These are phyloP conservation scores for Cercis canadensis DNA, from an alignment of 306 rosid species.

Conservation along the genomic window DNA sequence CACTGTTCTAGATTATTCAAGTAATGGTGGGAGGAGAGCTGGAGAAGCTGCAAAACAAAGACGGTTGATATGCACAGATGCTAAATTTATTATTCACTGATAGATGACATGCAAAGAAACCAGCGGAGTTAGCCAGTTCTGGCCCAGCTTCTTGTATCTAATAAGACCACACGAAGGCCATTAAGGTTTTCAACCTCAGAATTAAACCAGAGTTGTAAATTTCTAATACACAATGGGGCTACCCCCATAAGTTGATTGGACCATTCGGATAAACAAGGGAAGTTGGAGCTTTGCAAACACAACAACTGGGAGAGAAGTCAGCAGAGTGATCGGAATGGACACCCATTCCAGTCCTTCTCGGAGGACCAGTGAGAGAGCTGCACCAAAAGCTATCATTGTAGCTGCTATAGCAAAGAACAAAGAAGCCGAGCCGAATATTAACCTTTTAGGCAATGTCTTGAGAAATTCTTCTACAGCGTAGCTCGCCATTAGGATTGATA, in stretches of 20 bases:
- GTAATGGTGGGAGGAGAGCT: no score
- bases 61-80: no score
- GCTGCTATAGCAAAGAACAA: slow-evolving; percentile 28
- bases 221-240: no score
- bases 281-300: background rate
- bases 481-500: slow-evolving; percentile 26
- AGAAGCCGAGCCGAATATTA: slow-evolving; percentile 30
- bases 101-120: no score
- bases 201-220: background rate
- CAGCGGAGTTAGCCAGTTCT: no score
- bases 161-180: no score
- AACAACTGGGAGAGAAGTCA: background rate
- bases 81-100: no score
- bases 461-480: slow-evolving; percentile 40
- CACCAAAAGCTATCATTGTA: slow-evolving; percentile 29
- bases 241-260: background rate
- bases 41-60: no score
- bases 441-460: slow-evolving; percentile 1
- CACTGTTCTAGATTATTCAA: no score
- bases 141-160: no score
- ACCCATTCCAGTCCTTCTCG: background rate
- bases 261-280: background rate
- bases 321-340: background rate
- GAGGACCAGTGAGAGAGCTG: background rate
- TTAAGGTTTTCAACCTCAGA: no score